Percentiles rank a stretch among this genome's conserved stretches.
Conservation (phyloP, 2,329 filamentous ascomycete species). For the Aspergillus ibericus region DNA sequence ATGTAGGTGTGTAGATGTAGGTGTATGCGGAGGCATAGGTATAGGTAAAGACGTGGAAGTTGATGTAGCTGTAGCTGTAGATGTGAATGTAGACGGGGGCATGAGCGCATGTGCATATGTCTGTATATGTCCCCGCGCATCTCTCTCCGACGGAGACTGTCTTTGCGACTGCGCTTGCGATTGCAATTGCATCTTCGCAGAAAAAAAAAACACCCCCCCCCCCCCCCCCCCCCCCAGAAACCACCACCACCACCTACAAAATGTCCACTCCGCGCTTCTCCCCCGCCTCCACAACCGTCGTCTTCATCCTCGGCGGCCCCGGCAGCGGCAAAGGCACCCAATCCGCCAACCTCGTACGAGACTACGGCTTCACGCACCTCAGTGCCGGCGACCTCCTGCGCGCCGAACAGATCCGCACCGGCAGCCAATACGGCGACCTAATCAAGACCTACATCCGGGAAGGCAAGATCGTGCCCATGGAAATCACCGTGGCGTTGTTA, state of each 20-base stretch:
- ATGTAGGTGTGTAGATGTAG: neutral
- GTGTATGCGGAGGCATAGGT: neutral
- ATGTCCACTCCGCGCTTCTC: slow-evolving; percentile 68
- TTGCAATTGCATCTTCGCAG: too few relatives aligned
- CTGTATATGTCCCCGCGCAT: neutral
- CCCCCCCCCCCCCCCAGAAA: neutral
- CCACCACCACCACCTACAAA: slow-evolving; percentile 9
- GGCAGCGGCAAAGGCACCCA: slow-evolving; percentile 97
- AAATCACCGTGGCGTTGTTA: slow-evolving; percentile 88
- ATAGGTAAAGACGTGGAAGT: neutral
- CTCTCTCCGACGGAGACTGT: neutral
- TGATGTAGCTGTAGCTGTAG: neutral
- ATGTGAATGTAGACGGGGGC: neutral
- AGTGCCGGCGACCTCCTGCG: slow-evolving; percentile 91
- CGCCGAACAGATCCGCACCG: slow-evolving; percentile 84
- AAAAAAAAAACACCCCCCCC: too few relatives aligned
- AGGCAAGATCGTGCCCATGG: slow-evolving; percentile 97
- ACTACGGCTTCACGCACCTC: slow-evolving; percentile 90
- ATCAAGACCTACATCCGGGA: slow-evolving; percentile 94
- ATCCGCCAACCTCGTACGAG: slow-evolving; percentile 79
- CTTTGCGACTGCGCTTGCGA: too few relatives aligned
- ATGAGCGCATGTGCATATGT: neutral
- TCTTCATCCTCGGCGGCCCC: slow-evolving; percentile 95
- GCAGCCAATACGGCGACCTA: slow-evolving; percentile 85
- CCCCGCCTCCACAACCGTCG: slow-evolving; percentile 76